Evolutionary conservation across 192 early-diverging fungal genomes (phyloP), one percentile per base, ranked within the genome.

Genomic region (Podila epigama): DNA sequence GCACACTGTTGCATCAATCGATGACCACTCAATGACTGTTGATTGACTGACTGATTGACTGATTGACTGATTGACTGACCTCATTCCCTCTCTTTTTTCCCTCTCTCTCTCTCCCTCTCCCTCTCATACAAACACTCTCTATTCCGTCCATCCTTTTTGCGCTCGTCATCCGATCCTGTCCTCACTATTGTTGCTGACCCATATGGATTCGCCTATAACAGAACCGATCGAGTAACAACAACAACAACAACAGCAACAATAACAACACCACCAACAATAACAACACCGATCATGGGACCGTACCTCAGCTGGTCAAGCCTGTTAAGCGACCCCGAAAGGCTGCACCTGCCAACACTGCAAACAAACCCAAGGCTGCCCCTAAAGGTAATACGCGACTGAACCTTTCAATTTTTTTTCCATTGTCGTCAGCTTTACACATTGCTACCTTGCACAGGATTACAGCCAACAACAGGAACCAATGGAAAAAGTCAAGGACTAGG

Each of bases 241-340:
- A 20, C 51, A 32, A n/a, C 25, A 40, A 51, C 29, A 41, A n/a
- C n/a, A n/a, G n/a, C n/a, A n/a, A n/a, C n/a, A n/a, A n/a, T n/a
- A n/a, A n/a, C n/a, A n/a, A n/a, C 44, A 39, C 48, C 48, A 51
- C 7, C n/a, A 32, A 27, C 52, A 32, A 20, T 58, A 32, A n/a
- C 25, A 40, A 51, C 29, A 41, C 54, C 32, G 55, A 16, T 25
- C 70, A 52, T 22, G 70, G 60, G 13, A 29, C 69, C 22, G 8
- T 35, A 13, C 57, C 56, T 34, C 68, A 54, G 37, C 12, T 62
- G 58, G 51, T 52, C 67, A 69, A 56, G 60, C 41, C 51, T 6
- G 63, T 50, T 60, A 73, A 73, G 63, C 62, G 70, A 1, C 57
- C 50, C 13, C 70, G 70, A 39, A 73, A 73, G 57, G 27, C 37